A percentile compares a stretch with the other conserved stretches of the same genome.
Evolutionary conservation across 2,329 filamentous ascomycete genomes (phyloP).

Genomic region (Ramularia collo-cygni): DNA sequence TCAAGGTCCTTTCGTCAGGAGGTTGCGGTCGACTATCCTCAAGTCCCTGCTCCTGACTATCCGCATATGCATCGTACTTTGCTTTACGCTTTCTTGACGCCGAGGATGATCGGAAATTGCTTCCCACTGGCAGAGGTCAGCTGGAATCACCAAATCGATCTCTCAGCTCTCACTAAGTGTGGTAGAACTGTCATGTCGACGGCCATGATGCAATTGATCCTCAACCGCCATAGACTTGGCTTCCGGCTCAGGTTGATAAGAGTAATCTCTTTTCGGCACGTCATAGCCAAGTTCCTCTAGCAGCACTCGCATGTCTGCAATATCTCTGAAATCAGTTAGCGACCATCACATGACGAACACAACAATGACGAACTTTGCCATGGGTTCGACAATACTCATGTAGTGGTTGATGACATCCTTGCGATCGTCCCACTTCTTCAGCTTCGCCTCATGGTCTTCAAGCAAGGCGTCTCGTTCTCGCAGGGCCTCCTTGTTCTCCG

Average conservation of each 20-base stretch:
- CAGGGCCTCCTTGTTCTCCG: conserved; percentile 13
- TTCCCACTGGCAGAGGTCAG: conserved; percentile 7
- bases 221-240: background rate
- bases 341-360: background rate
- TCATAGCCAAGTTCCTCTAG: conserved; percentile 26
- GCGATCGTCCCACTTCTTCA: conserved; percentile 29
- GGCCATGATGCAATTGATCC: conserved; percentile 1
- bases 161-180: conserved; percentile 8
- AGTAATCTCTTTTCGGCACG: conserved; percentile 21
- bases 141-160: background rate
- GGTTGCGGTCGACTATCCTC: background rate
- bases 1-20: background rate
- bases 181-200: conserved; percentile 9
- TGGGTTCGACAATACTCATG: conserved; percentile 29
- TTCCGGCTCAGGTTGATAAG: conserved; percentile 9
- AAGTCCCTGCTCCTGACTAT: conserved; percentile 8
- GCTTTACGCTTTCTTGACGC: conserved; percentile 29
- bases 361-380: conserved; percentile 25
- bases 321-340: conserved; percentile 22
- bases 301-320: conserved; percentile 23
- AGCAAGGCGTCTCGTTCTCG: conserved; percentile 16
- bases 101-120: conserved; percentile 11
- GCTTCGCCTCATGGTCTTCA: conserved; percentile 20
- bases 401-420: conserved; percentile 31
- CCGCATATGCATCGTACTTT: conserved; percentile 12